Evolutionary conservation across 2,329 filamentous ascomycete species (phyloP).

Genomic region (Fragosphaeria purpurea): DNA sequence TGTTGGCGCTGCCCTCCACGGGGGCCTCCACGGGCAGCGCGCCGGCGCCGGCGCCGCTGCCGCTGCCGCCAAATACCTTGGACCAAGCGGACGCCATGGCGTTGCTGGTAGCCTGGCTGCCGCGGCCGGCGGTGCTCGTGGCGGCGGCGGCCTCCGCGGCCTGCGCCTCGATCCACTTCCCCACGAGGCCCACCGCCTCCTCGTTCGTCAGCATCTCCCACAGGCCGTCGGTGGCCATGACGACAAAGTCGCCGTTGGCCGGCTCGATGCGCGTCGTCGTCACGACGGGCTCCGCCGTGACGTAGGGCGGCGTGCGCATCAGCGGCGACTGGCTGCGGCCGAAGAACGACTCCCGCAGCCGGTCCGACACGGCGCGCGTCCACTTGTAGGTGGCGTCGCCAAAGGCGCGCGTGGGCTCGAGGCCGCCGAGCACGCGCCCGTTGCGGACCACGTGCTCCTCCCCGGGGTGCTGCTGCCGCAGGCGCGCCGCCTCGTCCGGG

Average conservation of each 20-base stretch:
- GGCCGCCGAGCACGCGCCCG: slow-evolving; percentile 79
- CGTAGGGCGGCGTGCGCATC: slow-evolving; percentile 87
- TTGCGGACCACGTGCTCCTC: slow-evolving; percentile 82
- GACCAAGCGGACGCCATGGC: slow-evolving; percentile 53
- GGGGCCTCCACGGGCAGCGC: slow-evolving; percentile 64
- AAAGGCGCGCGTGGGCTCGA: slow-evolving; percentile 90
- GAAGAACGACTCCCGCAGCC: slow-evolving; percentile 79
- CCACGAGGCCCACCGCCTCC: slow-evolving; percentile 91
- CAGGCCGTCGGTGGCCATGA: slow-evolving; percentile 90
- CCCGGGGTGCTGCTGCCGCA: slow-evolving; percentile 78
- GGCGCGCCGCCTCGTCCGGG: slow-evolving; percentile 68
- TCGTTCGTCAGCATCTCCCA: slow-evolving; percentile 99
- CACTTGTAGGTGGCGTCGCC: slow-evolving; percentile 97
- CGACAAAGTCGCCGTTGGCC: slow-evolving; percentile 84
- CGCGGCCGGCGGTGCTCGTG: slow-evolving; percentile 12
- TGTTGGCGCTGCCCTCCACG: slow-evolving; percentile 26
- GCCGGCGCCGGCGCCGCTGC: background rate
- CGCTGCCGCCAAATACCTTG: slow-evolving; percentile 39
- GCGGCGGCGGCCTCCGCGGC: slow-evolving; percentile 16
- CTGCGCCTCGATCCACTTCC: slow-evolving; percentile 89
- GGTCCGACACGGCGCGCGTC: slow-evolving; percentile 73
- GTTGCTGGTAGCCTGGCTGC: slow-evolving; percentile 16
- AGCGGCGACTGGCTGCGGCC: slow-evolving; percentile 66
- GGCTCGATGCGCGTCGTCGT: slow-evolving; percentile 89
- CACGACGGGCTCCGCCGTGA: slow-evolving; percentile 89